These are phyloP conservation scores for Wickerhamomyces silvicola DNA, from an alignment of 805 yeast species.

Conservation along the genomic window DNA sequence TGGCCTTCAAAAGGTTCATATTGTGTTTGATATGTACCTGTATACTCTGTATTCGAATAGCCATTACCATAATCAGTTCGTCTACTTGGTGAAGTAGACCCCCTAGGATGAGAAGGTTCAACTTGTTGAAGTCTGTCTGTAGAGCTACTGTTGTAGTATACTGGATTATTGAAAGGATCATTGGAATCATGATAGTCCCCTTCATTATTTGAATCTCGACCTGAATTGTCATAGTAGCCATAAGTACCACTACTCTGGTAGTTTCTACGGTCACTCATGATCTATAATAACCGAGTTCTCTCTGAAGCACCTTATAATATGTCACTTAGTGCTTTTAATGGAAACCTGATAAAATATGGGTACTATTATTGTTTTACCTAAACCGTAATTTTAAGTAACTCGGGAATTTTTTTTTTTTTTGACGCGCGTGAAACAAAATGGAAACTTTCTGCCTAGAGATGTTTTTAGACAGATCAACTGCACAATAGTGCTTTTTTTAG, in stretches of 20 bases:
- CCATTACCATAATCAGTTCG: constrained; percentile 3
- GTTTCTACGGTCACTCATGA: not conserved
- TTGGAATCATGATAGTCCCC: constrained; percentile 4
- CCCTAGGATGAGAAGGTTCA: constrained; percentile 11
- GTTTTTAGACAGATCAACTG: too few relatives aligned
- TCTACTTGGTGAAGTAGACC: constrained; percentile 9
- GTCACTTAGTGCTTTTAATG: too few relatives aligned
- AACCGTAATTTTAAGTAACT: too few relatives aligned
- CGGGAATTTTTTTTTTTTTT: too few relatives aligned
- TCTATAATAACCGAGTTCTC: too few relatives aligned
- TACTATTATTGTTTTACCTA: constrained; percentile 1
- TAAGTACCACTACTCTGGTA: constrained; percentile 2
- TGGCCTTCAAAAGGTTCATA: constrained; percentile 6
- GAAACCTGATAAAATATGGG: too few relatives aligned
- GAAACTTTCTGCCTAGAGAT: too few relatives aligned
- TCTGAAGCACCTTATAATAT: too few relatives aligned
- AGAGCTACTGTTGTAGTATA: constrained; percentile 8
- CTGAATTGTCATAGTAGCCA: constrained; percentile 5
- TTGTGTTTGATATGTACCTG: constrained; percentile 4
- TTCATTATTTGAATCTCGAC: too few relatives aligned
- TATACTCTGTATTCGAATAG: not conserved
- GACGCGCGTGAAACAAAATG: too few relatives aligned
- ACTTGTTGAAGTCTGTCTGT: constrained; percentile 13
- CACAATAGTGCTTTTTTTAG: too few relatives aligned
- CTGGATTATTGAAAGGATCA: constrained; percentile 8